Conservation (phyloP, 768 basidiomycete species). For the Xerocomellus intermedius region DNA sequence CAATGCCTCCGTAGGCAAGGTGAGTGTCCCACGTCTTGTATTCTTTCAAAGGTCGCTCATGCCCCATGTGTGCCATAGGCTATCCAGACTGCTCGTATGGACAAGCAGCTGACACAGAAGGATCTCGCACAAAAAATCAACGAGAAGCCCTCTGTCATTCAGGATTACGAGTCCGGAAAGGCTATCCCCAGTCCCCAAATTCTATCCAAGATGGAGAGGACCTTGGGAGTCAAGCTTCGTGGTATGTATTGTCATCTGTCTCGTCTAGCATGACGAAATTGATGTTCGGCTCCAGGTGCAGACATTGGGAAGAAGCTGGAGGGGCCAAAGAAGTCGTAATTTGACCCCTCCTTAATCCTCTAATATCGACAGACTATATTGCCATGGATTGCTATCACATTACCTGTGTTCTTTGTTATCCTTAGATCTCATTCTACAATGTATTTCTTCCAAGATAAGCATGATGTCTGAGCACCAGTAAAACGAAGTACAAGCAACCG, state of each 20-base stretch:
- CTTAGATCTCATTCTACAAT: constrained; percentile 27
- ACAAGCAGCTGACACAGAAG: constrained; percentile 82
- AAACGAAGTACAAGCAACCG: neutral
- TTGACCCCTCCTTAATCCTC: constrained; percentile 39
- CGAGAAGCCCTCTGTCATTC: constrained; percentile 84
- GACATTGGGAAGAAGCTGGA: constrained; percentile 89
- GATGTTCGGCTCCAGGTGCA: constrained; percentile 43
- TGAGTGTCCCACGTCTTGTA: constrained; percentile 29
- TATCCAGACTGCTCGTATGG: constrained; percentile 77
- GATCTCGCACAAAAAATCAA: constrained; percentile 92
- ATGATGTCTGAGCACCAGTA: constrained; percentile 2
- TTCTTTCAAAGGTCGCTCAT: neutral
- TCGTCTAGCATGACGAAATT: neutral
- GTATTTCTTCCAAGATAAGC: constrained; percentile 15
- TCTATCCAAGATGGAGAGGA: constrained; percentile 84
- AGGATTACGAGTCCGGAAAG: constrained; percentile 87
- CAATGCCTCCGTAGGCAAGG: constrained; percentile 67
- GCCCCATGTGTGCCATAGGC: constrained; percentile 47
- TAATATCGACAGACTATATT: constrained; percentile 29
- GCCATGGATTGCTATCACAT: constrained; percentile 19
- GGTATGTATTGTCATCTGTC: constrained; percentile 47
- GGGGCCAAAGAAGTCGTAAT: constrained; percentile 69
- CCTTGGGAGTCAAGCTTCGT: constrained; percentile 83
- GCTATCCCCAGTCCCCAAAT: constrained; percentile 87
- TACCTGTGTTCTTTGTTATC: constrained; percentile 10